These are phyloP conservation scores for Coniochaeta sp. DNA, from an alignment of 2,329 filamentous ascomycete species.

Conservation along the genomic window DNA sequence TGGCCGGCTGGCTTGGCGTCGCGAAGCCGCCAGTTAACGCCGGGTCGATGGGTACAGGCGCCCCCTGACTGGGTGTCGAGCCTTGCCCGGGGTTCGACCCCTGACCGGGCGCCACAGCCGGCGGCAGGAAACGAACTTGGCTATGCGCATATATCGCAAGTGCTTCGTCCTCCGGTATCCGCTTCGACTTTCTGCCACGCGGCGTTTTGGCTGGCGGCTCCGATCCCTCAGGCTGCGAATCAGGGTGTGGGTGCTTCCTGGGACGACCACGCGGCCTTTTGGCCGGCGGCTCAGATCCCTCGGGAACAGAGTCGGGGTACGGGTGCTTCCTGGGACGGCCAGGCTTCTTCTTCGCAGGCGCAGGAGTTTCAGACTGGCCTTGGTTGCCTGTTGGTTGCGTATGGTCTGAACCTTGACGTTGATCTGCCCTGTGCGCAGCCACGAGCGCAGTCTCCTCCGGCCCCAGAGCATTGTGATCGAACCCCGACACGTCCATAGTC, in stretches of 20 bases:
- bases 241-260: too few species aligned
- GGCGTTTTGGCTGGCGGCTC: not conserved
- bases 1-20: not conserved
- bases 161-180: slow-evolving; percentile 5
- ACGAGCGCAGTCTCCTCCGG: not conserved
- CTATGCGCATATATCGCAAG: slow-evolving; percentile 60
- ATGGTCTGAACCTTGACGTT: not conserved
- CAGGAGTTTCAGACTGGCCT: not conserved
- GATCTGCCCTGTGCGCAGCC: not conserved
- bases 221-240: not conserved
- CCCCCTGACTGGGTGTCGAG: too few species aligned
- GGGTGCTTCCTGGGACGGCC: not conserved
- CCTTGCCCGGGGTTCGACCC: too few species aligned
- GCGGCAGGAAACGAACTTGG: slow-evolving; percentile 54
- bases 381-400: not conserved
- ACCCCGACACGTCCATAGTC: not conserved
- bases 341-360: not conserved
- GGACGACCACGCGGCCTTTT: too few species aligned
- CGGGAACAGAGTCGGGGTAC: not conserved
- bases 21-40: slow-evolving; percentile 23
- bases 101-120: slow-evolving; percentile 24
- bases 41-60: slow-evolving; percentile 30
- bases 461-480: not conserved
- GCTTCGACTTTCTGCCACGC: not conserved
- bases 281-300: too few species aligned